Evolutionary conservation across 108 stramenopile species (phyloP).

Genomic region (Fragilaria radians): DNA sequence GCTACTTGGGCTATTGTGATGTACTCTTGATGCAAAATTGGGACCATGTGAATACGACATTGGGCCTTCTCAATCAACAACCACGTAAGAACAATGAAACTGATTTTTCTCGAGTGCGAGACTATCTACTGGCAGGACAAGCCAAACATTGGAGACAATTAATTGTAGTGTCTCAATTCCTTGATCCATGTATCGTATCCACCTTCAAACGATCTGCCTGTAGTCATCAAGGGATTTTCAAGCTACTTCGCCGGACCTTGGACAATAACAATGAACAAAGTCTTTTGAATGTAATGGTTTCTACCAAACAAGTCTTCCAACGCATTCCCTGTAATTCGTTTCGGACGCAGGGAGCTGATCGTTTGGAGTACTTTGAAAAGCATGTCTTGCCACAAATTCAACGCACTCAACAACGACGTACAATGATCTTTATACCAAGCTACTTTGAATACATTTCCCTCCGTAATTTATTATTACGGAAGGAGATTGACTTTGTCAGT

Average conservation of each 20-base stretch:
- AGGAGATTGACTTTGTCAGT: constrained; percentile 62
- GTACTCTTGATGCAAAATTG: constrained; percentile 95
- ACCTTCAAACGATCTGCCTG: constrained; percentile 65
- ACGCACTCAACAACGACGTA: constrained; percentile 75
- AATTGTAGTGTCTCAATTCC: constrained; percentile 59
- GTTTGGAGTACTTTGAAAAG: constrained; percentile 79
- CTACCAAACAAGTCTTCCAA: constrained; percentile 89
- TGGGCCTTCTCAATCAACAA: constrained; percentile 65
- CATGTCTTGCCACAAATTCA: constrained; percentile 69
- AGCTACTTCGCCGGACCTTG: constrained; percentile 37
- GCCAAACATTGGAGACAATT: constrained; percentile 77
- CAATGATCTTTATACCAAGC: constrained; percentile 84
- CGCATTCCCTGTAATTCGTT: constrained; percentile 52
- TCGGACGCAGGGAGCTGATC: constrained; percentile 56
- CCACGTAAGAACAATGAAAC: constrained; percentile 75
- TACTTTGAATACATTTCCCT: constrained; percentile 92
- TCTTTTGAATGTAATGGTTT: constrained; percentile 61
- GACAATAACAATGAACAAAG: constrained; percentile 40
- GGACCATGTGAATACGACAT: constrained; percentile 83
- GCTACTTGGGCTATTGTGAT: constrained; percentile 66
- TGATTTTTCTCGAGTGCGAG: constrained; percentile 91
- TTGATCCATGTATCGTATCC: constrained; percentile 67
- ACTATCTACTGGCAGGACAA: constrained; percentile 82
- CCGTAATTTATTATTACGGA: constrained; percentile 79
- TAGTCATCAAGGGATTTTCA: constrained; percentile 64